Evolutionary conservation across 805 yeast species (phyloP), one percentile per base, ranked within the genome.

Genomic region (Candida tallmaniae): DNA sequence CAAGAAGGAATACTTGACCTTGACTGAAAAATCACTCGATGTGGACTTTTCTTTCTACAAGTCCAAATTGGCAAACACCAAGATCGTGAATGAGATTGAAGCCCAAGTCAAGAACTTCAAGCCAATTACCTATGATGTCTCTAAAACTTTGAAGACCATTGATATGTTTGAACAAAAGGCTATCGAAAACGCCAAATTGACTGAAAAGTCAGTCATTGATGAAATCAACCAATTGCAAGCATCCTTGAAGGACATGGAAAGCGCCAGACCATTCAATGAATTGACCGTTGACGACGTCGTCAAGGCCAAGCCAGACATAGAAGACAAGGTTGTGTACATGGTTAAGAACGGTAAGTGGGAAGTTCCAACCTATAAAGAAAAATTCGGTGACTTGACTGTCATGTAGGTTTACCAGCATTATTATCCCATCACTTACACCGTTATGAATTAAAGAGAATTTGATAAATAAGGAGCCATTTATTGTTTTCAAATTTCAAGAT

Each of bases 331-430:
- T 51, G 76, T 72, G 56, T 87, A 87, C 71, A 82, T 90, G 93
- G 88, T 93, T 55, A 78, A 82, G 77, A 82, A 89, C 76, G 96
- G 96, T 69, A 84, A 84, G 74, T 89, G 96, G 94, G 86, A 85
- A 59, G 95, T 89, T 52, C 97, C 97, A 55, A 96, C 96, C 55
- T 93, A 93, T 81, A 81, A 84, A 70, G 97, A 93, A 70, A 93
- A 89, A 80, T 93, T 93, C 66, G 97, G 97, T 68, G 86, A 84
- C 64, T 78, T 90, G 70, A 87, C 90, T 56, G 87, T 88, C 64
- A 93, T 90, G 97, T 76, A 68, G 33, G 20, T 13, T 10, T 7
- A 20, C n/a, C n/a, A n/a, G n/a, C n/a, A n/a, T n/a, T n/a, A n/a
- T n/a, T n/a, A n/a, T n/a, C n/a, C 23, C 23, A 8, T 21, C 23